These are phyloP conservation scores for Sequoia sempervirens DNA, from an alignment of 75 land plant genomes.

Conservation along the genomic window DNA sequence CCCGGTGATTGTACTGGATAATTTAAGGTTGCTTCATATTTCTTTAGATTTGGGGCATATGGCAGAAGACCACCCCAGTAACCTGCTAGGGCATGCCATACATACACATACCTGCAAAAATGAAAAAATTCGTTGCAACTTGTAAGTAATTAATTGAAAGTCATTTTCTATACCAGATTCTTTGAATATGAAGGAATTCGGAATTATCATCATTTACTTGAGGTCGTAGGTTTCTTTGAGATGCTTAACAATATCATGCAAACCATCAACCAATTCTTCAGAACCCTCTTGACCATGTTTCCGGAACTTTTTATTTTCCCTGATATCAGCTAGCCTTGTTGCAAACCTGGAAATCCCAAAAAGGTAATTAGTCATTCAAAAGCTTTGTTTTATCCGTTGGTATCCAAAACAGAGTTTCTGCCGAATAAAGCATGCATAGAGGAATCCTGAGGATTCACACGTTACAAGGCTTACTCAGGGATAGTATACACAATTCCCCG, in stretches of 20 bases:
- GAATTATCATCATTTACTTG: constrained; percentile 38
- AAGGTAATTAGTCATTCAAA: neutral
- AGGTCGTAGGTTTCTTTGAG: constrained; percentile 45
- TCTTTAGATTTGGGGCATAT: constrained; percentile 32
- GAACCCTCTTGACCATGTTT: constrained; percentile 23
- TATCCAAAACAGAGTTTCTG: neutral
- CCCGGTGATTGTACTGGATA: constrained; percentile 76
- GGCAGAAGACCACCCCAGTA: constrained; percentile 86
- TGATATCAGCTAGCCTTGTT: constrained; percentile 47
- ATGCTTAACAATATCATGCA: constrained; percentile 29
- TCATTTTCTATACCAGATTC: neutral
- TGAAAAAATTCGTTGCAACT: neutral
- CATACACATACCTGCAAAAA: constrained; percentile 61
- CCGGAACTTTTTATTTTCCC: constrained; percentile 63
- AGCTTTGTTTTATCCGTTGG: neutral
- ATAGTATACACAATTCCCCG: neutral
- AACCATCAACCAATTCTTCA: constrained; percentile 22
- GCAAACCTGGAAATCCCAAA: constrained; percentile 46
- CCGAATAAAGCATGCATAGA: neutral
- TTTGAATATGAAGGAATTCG: neutral
- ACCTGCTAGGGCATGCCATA: constrained; percentile 85
- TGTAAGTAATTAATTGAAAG: neutral
- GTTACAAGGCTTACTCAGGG: neutral
- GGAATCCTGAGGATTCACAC: neutral
- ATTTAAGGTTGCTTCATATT: constrained; percentile 46